Percentiles rank a stretch among this genome's conserved stretches.
Conservation (phyloP, 2,329 filamentous ascomycete species). For the Chaetothyriales sp. region DNA sequence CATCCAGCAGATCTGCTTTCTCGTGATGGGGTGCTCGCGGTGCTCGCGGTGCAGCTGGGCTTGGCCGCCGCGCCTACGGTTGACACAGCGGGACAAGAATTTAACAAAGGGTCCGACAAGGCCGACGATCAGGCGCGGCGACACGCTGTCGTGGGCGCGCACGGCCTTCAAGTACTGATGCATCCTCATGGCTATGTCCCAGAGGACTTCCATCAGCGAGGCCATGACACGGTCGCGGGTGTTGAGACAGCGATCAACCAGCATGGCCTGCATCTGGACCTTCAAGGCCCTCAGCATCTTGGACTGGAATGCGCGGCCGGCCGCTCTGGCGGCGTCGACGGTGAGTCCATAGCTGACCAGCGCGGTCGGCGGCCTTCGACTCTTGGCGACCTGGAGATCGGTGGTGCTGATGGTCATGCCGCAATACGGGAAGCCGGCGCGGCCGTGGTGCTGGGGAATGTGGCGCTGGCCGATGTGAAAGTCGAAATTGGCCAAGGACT, state of each 20-base stretch:
- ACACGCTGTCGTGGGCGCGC: constrained; percentile 42
- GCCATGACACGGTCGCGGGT: constrained; percentile 50
- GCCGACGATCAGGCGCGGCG: constrained; percentile 45
- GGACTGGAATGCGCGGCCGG: constrained; percentile 65
- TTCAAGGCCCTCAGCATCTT: constrained; percentile 67
- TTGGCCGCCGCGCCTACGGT: constrained; percentile 41
- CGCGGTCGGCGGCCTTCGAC: constrained; percentile 41
- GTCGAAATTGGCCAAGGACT: constrained; percentile 77
- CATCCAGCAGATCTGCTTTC: constrained; percentile 49
- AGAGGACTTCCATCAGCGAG: constrained; percentile 65
- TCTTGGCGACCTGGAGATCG: constrained; percentile 62
- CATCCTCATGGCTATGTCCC: constrained; percentile 64
- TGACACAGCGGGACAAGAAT: background rate
- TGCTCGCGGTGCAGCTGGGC: constrained; percentile 45
- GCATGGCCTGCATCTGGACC: constrained; percentile 72
- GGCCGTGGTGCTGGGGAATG: constrained; percentile 38
- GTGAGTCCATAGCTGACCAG: constrained; percentile 60
- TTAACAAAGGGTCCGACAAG: constrained; percentile 51
- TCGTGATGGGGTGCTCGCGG: constrained; percentile 46
- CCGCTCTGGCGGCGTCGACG: constrained; percentile 57
- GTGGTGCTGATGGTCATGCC: constrained; percentile 62
- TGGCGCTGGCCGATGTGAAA: constrained; percentile 40
- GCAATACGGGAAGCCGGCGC: constrained; percentile 68
- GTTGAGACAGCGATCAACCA: constrained; percentile 71
- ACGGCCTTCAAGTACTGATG: constrained; percentile 50